Evolutionary conservation across 1,284 basidiomycete genomes (phyloP).

Genomic region (Neonothopanus nambi): DNA sequence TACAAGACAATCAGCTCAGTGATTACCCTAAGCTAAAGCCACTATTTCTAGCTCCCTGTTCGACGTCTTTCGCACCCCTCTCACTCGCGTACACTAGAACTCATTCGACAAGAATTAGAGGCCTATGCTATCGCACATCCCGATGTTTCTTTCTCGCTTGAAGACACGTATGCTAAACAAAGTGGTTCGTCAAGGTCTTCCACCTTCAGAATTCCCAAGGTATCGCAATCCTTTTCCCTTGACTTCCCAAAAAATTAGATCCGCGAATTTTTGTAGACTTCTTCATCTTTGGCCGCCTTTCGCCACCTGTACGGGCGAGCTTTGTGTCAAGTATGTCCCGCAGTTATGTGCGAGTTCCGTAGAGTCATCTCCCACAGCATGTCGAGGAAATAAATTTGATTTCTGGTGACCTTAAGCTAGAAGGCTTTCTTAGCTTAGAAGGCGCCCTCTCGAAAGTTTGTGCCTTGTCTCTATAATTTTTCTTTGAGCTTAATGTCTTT

Average conservation of each 20-base stretch:
- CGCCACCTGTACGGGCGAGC: constrained; percentile 67
- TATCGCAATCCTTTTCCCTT: constrained; percentile 27
- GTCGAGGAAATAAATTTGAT: constrained; percentile 63
- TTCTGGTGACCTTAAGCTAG: constrained; percentile 53
- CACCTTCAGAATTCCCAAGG: constrained; percentile 65
- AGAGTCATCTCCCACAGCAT: constrained; percentile 42
- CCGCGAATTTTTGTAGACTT: constrained; percentile 43
- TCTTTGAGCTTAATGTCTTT: constrained; percentile 19
- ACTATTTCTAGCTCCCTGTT: constrained; percentile 64
- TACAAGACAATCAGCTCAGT: constrained; percentile 33
- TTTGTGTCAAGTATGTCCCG: constrained; percentile 54
- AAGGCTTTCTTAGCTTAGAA: constrained; percentile 81
- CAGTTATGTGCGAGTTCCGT: constrained; percentile 14
- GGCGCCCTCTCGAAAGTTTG: constrained; percentile 72
- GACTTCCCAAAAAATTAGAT: background rate
- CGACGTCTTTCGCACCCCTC: constrained; percentile 69
- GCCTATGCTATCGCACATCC: constrained; percentile 72
- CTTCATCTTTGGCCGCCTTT: constrained; percentile 63
- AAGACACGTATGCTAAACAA: constrained; percentile 44
- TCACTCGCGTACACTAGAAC: constrained; percentile 55
- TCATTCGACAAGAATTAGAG: constrained; percentile 73
- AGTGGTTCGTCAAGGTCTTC: constrained; percentile 40
- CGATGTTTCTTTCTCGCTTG: constrained; percentile 66
- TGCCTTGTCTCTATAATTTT: constrained; percentile 6
- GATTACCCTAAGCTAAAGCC: constrained; percentile 11